Evolutionary conservation across 129 eudicot genomes (phyloP).

Genomic region (Pseudognaphalium luteoalbum): DNA sequence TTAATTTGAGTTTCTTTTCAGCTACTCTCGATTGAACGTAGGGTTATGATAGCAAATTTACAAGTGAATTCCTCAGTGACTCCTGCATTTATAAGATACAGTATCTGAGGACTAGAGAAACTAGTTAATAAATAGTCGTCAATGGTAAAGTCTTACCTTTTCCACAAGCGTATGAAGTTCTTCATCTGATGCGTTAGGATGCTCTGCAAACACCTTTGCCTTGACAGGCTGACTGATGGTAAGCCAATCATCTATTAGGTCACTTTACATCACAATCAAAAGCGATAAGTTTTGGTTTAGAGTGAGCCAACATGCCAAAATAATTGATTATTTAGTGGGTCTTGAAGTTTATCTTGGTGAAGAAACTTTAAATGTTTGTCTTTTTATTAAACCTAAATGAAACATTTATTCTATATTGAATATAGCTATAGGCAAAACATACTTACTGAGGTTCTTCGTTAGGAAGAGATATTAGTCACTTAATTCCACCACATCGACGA

Average conservation of each 20-base stretch:
- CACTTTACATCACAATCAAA: conserved; percentile 28
- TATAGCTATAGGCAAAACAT: neutral
- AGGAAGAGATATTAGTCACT: conserved; percentile 25
- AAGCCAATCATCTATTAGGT: conserved; percentile 34
- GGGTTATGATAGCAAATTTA: conserved; percentile 30
- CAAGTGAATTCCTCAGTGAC: conserved; percentile 27
- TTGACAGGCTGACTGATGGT: conserved; percentile 33
- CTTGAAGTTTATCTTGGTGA: too few species aligned
- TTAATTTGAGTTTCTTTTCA: conserved; percentile 24
- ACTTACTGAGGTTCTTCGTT: conserved; percentile 22
- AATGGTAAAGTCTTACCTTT: conserved; percentile 24
- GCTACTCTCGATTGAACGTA: conserved; percentile 24
- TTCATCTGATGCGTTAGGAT: conserved; percentile 13
- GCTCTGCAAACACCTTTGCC: conserved; percentile 20
- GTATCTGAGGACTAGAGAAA: too few species aligned
- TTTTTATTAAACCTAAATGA: neutral
- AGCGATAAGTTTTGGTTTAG: neutral
- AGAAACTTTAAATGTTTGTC: too few species aligned
- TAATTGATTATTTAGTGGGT: neutral
- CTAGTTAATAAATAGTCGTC: neutral
- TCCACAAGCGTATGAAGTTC: conserved; percentile 30
- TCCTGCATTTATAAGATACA: conserved; percentile 22
- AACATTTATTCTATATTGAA: neutral
- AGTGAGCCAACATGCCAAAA: neutral
- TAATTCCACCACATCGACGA: conserved; percentile 41